phyloP scores from a whole-genome alignment of 176 grass and related monocot species.

The Pontederia crassipes region DNA sequence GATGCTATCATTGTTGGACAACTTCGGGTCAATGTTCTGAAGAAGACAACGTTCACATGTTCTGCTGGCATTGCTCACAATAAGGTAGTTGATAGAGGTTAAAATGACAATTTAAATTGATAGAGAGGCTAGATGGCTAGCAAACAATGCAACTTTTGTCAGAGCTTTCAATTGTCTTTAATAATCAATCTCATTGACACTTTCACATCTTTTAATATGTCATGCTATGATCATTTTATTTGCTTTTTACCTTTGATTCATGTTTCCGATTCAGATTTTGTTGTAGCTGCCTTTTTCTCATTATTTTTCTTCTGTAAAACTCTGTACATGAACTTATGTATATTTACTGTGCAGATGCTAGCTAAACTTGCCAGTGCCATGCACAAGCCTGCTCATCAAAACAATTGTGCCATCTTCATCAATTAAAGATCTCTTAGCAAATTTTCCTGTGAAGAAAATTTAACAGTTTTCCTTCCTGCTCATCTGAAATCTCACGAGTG shows the following conservation, averaged over 20 bases:
- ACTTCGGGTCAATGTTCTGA: constrained; percentile 58
- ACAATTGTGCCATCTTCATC: constrained; percentile 79
- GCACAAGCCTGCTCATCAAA: constrained; percentile 97
- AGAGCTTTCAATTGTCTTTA: too few species aligned
- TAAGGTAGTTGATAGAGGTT: constrained; percentile 49
- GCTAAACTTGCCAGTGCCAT: constrained; percentile 91
- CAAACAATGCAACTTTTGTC: too few species aligned
- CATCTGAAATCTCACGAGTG: neutral
- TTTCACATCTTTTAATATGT: too few species aligned
- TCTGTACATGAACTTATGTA: constrained; percentile 12
- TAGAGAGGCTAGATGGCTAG: too few species aligned
- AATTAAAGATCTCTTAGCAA: constrained; percentile 64
- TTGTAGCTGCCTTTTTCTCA: neutral
- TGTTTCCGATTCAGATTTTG: too few species aligned
- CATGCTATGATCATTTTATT: too few species aligned
- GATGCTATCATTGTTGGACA: constrained; percentile 82
- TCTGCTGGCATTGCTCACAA: constrained; percentile 92
- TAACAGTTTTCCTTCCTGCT: constrained; percentile 28
- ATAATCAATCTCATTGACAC: too few species aligned
- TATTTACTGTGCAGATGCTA: constrained; percentile 62
- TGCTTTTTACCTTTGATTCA: too few species aligned
- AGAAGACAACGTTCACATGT: constrained; percentile 83
- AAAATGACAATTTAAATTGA: constrained; percentile 22
- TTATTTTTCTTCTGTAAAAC: neutral
- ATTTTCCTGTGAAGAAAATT: constrained; percentile 85